Conservation (phyloP, 352 stramenopile species). For the Globisporangium perplexum region DNA sequence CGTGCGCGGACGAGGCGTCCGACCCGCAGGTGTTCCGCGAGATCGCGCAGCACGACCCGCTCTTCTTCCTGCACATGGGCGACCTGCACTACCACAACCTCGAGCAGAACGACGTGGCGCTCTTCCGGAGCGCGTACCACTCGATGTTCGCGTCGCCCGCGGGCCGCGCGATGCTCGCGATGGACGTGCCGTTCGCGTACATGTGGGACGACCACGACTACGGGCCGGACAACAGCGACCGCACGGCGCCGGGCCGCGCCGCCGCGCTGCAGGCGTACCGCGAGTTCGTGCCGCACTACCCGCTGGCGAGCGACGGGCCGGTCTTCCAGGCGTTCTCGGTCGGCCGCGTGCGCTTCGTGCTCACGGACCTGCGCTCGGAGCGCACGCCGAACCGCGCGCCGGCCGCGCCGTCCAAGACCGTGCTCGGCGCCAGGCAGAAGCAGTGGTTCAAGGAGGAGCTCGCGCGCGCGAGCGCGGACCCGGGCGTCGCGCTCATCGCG, state of each 20-base stretch:
- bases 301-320: slow-evolving; percentile 22
- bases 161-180: slow-evolving; percentile 66
- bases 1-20: slow-evolving; percentile 76
- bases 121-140: slow-evolving; percentile 60
- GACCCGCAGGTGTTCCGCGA: slow-evolving; percentile 50
- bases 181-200: slow-evolving; percentile 83
- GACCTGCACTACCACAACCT: slow-evolving; percentile 88
- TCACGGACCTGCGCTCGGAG: slow-evolving; percentile 78
- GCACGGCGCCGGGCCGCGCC: slow-evolving; percentile 58
- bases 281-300: slow-evolving; percentile 80
- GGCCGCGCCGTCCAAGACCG: slow-evolving; percentile 70
- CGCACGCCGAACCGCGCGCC: slow-evolving; percentile 61
- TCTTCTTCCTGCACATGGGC: slow-evolving; percentile 88
- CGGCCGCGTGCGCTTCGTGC: slow-evolving; percentile 76
- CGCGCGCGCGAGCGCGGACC: slow-evolving; percentile 45
- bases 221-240: slow-evolving; percentile 85
- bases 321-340: slow-evolving; percentile 82
- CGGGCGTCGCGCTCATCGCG: slow-evolving; percentile 58
- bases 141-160: slow-evolving; percentile 69
- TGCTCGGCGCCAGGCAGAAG: slow-evolving; percentile 82
- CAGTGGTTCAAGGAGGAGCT: slow-evolving; percentile 85
- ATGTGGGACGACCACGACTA: slow-evolving; percentile 92
- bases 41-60: slow-evolving; percentile 52
- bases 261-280: slow-evolving; percentile 74
- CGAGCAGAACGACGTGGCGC: slow-evolving; percentile 46